Percentiles rank a stretch among this genome's conserved stretches.
Conservation (phyloP, 441 rosid species). For the Mallotus japonicus region DNA sequence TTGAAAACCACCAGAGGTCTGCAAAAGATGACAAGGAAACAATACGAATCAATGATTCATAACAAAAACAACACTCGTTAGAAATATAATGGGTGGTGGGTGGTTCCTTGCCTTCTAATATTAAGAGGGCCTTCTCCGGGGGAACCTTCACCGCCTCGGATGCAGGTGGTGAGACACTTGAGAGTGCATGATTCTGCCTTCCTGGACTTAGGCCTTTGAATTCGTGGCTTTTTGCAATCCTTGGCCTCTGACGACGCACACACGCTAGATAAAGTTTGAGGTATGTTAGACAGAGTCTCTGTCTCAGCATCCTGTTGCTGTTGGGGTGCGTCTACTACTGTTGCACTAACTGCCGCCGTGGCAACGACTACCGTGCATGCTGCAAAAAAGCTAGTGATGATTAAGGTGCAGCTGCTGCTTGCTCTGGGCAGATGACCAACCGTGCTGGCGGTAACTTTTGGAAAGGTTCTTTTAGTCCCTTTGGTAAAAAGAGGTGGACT, state of each 20-base stretch:
- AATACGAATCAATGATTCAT: too few relatives aligned
- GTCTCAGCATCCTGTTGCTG: constrained; percentile 23
- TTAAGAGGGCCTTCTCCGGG: constrained; percentile 91
- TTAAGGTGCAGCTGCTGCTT: constrained; percentile 24
- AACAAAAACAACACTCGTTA: too few relatives aligned
- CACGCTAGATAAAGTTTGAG: constrained; percentile 62
- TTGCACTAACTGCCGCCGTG: constrained; percentile 31
- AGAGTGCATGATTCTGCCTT: constrained; percentile 84
- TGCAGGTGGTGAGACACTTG: constrained; percentile 79
- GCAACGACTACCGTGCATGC: constrained; percentile 41
- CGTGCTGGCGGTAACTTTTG: neutral
- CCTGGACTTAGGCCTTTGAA: constrained; percentile 81
- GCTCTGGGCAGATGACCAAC: neutral
- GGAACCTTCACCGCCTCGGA: constrained; percentile 72
- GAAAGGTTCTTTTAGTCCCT: neutral
- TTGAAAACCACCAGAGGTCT: constrained; percentile 89
- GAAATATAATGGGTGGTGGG: too few relatives aligned
- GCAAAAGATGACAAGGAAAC: constrained; percentile 5
- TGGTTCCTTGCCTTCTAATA: constrained; percentile 47
- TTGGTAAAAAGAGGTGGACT: constrained; percentile 15
- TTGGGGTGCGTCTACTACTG: constrained; percentile 31
- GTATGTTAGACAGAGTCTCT: constrained; percentile 67
- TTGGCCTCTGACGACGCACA: constrained; percentile 26
- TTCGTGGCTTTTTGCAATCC: constrained; percentile 75
- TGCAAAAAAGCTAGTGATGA: constrained; percentile 35